These are phyloP conservation scores for Daldinia concentrica DNA, from an alignment of 495 filamentous ascomycete species.

Conservation along the genomic window DNA sequence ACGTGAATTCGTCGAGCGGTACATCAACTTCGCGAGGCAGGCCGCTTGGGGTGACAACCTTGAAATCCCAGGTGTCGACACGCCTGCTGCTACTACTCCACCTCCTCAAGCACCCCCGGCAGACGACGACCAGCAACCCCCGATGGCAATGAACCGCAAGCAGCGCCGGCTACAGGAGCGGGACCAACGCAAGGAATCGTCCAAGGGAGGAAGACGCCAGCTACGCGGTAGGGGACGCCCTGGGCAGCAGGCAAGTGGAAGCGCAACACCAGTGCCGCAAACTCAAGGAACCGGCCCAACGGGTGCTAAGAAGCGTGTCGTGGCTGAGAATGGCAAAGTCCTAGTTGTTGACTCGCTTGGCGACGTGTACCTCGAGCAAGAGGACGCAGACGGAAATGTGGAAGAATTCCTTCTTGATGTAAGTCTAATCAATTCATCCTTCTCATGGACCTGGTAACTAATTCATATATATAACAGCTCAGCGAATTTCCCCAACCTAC, in stretches of 20 bases:
- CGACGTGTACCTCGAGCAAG: slow-evolving; percentile 91
- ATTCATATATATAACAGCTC: slow-evolving; percentile 50
- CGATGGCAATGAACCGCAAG: slow-evolving; percentile 77
- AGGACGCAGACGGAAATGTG: slow-evolving; percentile 82
- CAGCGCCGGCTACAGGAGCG: slow-evolving; percentile 88
- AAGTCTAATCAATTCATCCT: slow-evolving; percentile 44
- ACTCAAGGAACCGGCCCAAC: slow-evolving; percentile 57
- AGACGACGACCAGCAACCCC: slow-evolving; percentile 57
- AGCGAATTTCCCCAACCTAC: slow-evolving; percentile 73
- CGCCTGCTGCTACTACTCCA: slow-evolving; percentile 46
- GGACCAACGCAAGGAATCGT: slow-evolving; percentile 74
- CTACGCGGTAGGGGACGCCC: slow-evolving; percentile 40
- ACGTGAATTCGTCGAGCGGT: slow-evolving; percentile 86
- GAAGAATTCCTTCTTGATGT: slow-evolving; percentile 87
- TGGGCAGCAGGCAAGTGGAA: slow-evolving; percentile 49
- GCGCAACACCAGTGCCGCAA: slow-evolving; percentile 41
- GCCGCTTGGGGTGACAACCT: slow-evolving; percentile 88
- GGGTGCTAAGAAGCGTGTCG: slow-evolving; percentile 81
- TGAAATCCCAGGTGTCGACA: slow-evolving; percentile 73
- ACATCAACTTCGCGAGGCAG: slow-evolving; percentile 87
- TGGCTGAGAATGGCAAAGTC: slow-evolving; percentile 94
- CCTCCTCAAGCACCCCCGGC: slow-evolving; percentile 51
- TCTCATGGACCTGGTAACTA: background rate
- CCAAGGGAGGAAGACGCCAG: slow-evolving; percentile 46
- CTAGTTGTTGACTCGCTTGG: slow-evolving; percentile 90